phyloP scores from a whole-genome alignment of 208 protist genomes.

The Trypanosoma boissoni region DNA sequence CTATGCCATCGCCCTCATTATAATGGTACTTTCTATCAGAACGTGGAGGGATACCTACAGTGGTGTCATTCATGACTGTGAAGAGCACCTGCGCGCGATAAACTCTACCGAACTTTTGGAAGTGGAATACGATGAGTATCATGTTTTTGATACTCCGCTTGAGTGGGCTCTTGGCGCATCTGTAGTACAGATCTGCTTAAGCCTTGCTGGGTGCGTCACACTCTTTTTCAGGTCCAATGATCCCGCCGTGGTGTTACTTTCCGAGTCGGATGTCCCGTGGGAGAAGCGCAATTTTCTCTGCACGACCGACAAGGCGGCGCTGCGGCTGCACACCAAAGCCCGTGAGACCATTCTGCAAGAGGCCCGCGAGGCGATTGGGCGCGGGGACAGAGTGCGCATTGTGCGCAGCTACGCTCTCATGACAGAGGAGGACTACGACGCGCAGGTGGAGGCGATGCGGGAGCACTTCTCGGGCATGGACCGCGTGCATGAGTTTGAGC shows the following conservation, averaged over 20 bases:
- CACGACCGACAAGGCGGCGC: conserved; percentile 60
- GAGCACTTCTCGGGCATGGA: conserved; percentile 45
- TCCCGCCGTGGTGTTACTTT: conserved; percentile 54
- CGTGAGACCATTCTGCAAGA: conserved; percentile 81
- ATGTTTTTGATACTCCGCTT: conserved; percentile 63
- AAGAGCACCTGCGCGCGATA: conserved; percentile 13
- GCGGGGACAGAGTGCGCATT: conserved; percentile 76
- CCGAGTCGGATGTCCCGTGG: conserved; percentile 78
- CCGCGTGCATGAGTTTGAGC: conserved; percentile 78
- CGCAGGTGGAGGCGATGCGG: conserved; percentile 73
- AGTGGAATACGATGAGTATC: conserved; percentile 60
- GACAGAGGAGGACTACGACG: conserved; percentile 76
- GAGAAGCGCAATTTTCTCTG: conserved; percentile 58
- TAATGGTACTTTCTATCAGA: conserved; percentile 51
- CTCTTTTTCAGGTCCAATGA: conserved; percentile 51
- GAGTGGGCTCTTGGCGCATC: conserved; percentile 71
- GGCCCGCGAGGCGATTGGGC: conserved; percentile 55
- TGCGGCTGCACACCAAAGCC: conserved; percentile 79
- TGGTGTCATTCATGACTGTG: conserved; percentile 49
- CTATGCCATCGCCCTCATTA: conserved; percentile 55
- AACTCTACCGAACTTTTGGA: conserved; percentile 34
- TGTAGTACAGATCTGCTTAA: conserved; percentile 49
- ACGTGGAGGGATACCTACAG: conserved; percentile 50
- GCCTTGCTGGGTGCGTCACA: conserved; percentile 33
- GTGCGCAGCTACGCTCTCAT: conserved; percentile 84